These are phyloP conservation scores for Alternaria gansuensis DNA, from an alignment of 2,329 filamentous ascomycete species.

Conservation along the genomic window DNA sequence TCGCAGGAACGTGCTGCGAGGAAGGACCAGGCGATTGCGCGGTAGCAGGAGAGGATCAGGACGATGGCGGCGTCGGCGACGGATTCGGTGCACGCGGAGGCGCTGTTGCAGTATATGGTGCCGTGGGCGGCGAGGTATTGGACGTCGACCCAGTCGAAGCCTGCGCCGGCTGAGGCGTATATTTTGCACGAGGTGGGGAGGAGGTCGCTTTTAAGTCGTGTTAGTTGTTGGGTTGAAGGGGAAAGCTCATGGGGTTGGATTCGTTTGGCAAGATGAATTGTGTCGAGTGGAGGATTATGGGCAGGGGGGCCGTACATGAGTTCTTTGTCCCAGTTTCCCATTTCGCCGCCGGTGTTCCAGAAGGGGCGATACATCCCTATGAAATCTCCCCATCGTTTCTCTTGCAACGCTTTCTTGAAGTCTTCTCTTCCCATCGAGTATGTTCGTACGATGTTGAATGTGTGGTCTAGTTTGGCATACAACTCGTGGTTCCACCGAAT, in stretches of 20 bases:
- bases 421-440: slow-evolving; percentile 52
- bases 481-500: slow-evolving; percentile 58
- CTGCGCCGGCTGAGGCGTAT: slow-evolving; percentile 68
- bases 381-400: slow-evolving; percentile 55
- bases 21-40: slow-evolving; percentile 71
- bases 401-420: slow-evolving; percentile 53
- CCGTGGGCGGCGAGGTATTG: slow-evolving; percentile 68
- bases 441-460: slow-evolving; percentile 53
- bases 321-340: slow-evolving; percentile 70
- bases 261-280: too few species aligned
- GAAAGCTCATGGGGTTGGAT: too few species aligned
- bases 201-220: slow-evolving; percentile 23
- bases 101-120: slow-evolving; percentile 77
- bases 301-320: slow-evolving; percentile 55
- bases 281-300: not conserved
- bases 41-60: slow-evolving; percentile 74
- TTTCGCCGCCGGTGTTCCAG: slow-evolving; percentile 71
- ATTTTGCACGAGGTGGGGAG: slow-evolving; percentile 64
- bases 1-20: slow-evolving; percentile 62
- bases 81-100: slow-evolving; percentile 73
- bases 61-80: slow-evolving; percentile 76
- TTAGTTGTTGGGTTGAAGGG: not conserved
- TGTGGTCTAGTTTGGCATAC: slow-evolving; percentile 49
- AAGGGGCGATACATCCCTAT: slow-evolving; percentile 65
- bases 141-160: slow-evolving; percentile 71